A percentile compares a stretch with the other conserved stretches of the same genome.
Conservation (phyloP, 2,329 filamentous ascomycete species). For the Fusarium buharicum region DNA sequence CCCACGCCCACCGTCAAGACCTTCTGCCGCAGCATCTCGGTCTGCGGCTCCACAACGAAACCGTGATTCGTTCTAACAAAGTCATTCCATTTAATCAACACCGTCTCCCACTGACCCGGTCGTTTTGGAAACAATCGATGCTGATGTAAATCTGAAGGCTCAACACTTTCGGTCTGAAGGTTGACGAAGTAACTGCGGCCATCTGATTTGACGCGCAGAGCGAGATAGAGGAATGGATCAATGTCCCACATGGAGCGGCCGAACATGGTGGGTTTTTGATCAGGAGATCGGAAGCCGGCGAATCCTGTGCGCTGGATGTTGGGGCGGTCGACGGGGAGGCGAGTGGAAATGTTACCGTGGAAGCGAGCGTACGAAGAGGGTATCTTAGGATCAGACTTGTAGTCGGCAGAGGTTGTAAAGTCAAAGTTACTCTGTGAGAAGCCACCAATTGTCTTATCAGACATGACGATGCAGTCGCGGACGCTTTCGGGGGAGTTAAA, state of each 20-base stretch:
- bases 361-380: slow-evolving; percentile 74
- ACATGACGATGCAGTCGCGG: slow-evolving; percentile 78
- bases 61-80: slow-evolving; percentile 97
- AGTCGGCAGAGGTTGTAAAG: slow-evolving; percentile 52
- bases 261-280: slow-evolving; percentile 82
- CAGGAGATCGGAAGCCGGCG: slow-evolving; percentile 87
- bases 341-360: slow-evolving; percentile 86
- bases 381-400: neutral
- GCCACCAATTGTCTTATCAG: slow-evolving; percentile 86
- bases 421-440: slow-evolving; percentile 81
- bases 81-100: slow-evolving; percentile 89
- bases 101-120: slow-evolving; percentile 91
- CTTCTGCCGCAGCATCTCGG: slow-evolving; percentile 86
- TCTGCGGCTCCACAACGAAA: slow-evolving; percentile 90
- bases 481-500: slow-evolving; percentile 66
- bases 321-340: slow-evolving; percentile 79
- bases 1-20: slow-evolving; percentile 88
- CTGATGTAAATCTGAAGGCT: slow-evolving; percentile 95
- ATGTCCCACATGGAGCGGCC: slow-evolving; percentile 89
- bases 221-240: slow-evolving; percentile 88
- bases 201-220: slow-evolving; percentile 88
- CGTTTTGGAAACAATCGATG: slow-evolving; percentile 84
- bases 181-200: slow-evolving; percentile 95
- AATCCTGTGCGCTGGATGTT: slow-evolving; percentile 84
- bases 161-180: slow-evolving; percentile 91